A percentile compares a stretch with the other conserved stretches of the same genome.
phyloP scores from a whole-genome alignment of 164 flowering plant species.

The Berberis thunbergii region DNA sequence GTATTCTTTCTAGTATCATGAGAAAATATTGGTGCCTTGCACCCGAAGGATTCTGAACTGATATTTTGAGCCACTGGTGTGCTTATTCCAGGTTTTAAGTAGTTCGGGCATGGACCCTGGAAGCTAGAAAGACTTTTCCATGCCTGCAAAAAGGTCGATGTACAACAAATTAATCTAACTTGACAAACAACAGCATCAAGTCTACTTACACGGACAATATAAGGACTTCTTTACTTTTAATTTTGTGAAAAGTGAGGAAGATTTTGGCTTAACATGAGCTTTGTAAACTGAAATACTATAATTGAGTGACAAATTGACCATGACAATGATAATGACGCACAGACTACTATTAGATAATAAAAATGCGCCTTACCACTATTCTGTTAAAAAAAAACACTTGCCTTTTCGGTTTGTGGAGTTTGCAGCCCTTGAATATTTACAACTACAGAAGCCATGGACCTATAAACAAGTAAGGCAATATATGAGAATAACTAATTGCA shows the following conservation, averaged over 20 bases:
- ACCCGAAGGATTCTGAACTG: slow-evolving; percentile 7
- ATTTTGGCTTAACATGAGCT: too few relatives aligned
- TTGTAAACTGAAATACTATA: too few relatives aligned
- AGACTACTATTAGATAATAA: neutral
- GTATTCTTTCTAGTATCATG: slow-evolving; percentile 18
- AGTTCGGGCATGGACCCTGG: slow-evolving; percentile 38
- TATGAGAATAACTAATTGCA: too few relatives aligned
- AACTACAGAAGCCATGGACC: too few relatives aligned
- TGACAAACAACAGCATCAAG: neutral
- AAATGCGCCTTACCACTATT: neutral
- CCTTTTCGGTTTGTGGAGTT: too few relatives aligned
- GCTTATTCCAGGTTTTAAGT: slow-evolving; percentile 65
- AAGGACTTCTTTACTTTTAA: neutral
- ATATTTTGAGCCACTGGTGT: slow-evolving; percentile 28
- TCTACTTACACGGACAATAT: neutral
- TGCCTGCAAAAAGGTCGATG: slow-evolving; percentile 44
- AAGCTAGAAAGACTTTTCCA: slow-evolving; percentile 67
- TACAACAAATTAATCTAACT: neutral
- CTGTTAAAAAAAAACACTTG: neutral
- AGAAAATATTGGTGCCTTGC: slow-evolving; percentile 8
- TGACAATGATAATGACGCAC: neutral
- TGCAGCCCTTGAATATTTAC: too few relatives aligned
- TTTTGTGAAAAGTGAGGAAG: too few relatives aligned
- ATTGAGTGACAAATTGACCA: too few relatives aligned
- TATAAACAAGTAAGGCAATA: too few relatives aligned